These are phyloP conservation scores for Coemansia sp. DNA, from an alignment of 192 early-diverging fungal genomes.

Conservation along the genomic window DNA sequence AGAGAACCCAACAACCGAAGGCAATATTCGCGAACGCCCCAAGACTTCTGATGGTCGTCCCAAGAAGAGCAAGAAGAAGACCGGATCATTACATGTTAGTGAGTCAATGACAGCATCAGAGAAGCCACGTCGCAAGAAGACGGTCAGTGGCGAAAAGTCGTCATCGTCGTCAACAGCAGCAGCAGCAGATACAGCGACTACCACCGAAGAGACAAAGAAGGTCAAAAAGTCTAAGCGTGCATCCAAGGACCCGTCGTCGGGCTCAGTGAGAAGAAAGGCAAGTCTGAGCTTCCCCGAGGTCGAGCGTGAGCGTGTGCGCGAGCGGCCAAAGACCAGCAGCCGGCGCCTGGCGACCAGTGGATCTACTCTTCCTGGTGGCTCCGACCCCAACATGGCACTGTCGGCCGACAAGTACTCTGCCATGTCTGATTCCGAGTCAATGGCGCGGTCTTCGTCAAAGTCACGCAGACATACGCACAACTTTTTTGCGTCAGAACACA, in stretches of 20 bases:
- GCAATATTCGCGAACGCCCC: not conserved
- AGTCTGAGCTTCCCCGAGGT: not conserved
- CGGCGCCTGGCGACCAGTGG: not conserved
- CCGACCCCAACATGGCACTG: not conserved
- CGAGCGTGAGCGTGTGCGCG: not conserved
- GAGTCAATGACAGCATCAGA: slow-evolving; percentile 7
- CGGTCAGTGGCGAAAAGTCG: not conserved
- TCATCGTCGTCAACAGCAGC: not conserved
- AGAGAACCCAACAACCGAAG: not conserved
- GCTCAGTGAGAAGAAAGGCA: not conserved
- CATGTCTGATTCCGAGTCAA: slow-evolving; percentile 8
- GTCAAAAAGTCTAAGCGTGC: slow-evolving; percentile 1
- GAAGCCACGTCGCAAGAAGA: slow-evolving; percentile 24
- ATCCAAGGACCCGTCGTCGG: not conserved
- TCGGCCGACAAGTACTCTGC: not conserved
- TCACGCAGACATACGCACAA: slow-evolving; percentile 49
- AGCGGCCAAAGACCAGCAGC: slow-evolving; percentile 4
- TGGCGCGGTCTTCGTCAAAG: slow-evolving; percentile 9
- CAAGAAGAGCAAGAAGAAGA: slow-evolving; percentile 10
- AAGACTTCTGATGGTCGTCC: not conserved
- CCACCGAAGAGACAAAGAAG: not conserved
- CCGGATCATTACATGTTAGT: slow-evolving; percentile 6
- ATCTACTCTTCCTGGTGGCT: not conserved
- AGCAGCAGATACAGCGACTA: too few species aligned
- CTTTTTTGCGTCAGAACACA: slow-evolving; percentile 22